Percentiles rank a stretch among this genome's conserved stretches.
phyloP scores from a whole-genome alignment of 148 eudicot species.

The Limonium bicolor region DNA sequence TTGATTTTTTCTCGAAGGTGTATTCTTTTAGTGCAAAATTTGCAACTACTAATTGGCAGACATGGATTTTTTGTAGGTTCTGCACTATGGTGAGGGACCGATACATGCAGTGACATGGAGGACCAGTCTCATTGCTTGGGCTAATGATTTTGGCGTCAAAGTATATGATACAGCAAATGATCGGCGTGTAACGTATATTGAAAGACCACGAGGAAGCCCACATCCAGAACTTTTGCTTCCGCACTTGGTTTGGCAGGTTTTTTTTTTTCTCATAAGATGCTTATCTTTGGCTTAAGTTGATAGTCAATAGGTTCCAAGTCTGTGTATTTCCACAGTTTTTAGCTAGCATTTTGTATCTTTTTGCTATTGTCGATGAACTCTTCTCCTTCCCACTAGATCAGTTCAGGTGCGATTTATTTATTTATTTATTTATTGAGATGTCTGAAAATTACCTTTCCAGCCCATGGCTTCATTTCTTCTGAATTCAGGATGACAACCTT shows the following conservation, averaged over 20 bases:
- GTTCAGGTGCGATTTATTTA: neutral
- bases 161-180: conserved; percentile 75
- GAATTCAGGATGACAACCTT: conserved; percentile 61
- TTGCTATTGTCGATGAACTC: too few relatives aligned
- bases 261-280: too few relatives aligned
- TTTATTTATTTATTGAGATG: conserved; percentile 5
- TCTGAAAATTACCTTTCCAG: too few relatives aligned
- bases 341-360: too few relatives aligned
- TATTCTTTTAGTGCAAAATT: neutral
- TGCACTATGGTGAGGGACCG: conserved; percentile 97
- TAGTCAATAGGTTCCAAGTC: too few relatives aligned
- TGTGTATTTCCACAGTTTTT: too few relatives aligned
- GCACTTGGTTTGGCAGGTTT: conserved; percentile 92
- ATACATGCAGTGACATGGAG: conserved; percentile 89
- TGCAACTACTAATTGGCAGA: neutral
- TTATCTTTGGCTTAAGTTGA: too few relatives aligned
- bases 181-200: conserved; percentile 74
- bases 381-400: conserved; percentile 9
- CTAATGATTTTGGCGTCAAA: conserved; percentile 85
- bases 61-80: conserved; percentile 29
- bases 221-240: conserved; percentile 88
- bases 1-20: neutral
- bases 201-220: conserved; percentile 85
- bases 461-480: too few relatives aligned
- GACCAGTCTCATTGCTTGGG: conserved; percentile 78